Base-by-base conservation (phyloP, 2,329 filamentous ascomycete species). In the Ophiostoma quercus region DNA sequence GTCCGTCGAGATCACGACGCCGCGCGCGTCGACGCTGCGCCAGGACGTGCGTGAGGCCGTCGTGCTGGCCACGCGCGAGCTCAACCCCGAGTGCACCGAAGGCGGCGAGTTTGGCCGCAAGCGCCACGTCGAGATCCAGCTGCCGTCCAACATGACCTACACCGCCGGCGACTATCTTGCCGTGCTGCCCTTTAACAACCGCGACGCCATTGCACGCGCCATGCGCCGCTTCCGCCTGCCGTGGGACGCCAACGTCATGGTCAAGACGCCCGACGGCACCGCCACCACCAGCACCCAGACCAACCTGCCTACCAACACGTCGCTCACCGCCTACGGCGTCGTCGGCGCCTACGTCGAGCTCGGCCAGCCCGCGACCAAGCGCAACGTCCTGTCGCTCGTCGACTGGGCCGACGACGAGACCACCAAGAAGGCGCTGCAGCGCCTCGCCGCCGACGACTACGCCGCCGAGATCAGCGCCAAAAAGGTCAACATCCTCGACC, bases 141-240 rank as follows among this genome's bases (percentile, higher is more conserved):
- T 94, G 1, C 90, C 91, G 0, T 84, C 83, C 0, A 85, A 84
- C 69, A 84, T 87, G 82, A 83, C 82, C 0, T 94, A 93, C 78
- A 83, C 84, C 47, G 85, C 89, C 3, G 91, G 91, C 11, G 91
- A 94, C 76, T 94, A 94, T 75, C 83, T 94, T 0, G 89, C 90
- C 0, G 82, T 92, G 3, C 80, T 92, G 1, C 91, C 91, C 0
- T 79, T 91, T 37, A 94, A 94, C 76, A 87, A 86, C 1, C 82
- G 82, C 63, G 79, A 83, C 34, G 87, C 83, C 3, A 85, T 93
- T 1, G 82, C 83, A 8, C 83, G 89, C 11, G 88, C 86, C 0
- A 85, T 92, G 76, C 81, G 83, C 19, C 82, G 84, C 22, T 93
- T 92, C 76, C 79, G 83, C 1, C 79, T 94, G 0, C 84, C 89